phyloP scores from a whole-genome alignment of 2,329 filamentous ascomycete species.

The Scedosporium boydii region DNA sequence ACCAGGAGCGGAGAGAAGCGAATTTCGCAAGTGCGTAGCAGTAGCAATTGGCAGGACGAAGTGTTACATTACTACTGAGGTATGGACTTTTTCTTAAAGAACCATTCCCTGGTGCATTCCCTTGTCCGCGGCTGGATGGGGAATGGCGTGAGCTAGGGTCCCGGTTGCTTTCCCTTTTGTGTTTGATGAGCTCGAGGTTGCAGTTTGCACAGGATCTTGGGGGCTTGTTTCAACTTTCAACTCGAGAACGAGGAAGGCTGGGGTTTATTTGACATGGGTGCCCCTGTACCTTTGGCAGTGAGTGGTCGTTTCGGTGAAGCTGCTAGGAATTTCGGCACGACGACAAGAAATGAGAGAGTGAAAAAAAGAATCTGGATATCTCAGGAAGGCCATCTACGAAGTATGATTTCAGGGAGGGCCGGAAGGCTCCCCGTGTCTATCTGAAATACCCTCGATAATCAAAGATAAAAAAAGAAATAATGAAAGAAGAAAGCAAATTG shows the following conservation, averaged over 20 bases:
- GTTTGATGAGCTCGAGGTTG: conserved; percentile 1
- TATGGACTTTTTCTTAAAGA: neutral
- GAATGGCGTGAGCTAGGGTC: neutral
- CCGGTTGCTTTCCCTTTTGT: neutral
- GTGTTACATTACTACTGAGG: no score
- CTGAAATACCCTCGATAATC: no score
- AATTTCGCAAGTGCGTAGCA: neutral
- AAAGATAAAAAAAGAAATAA: neutral
- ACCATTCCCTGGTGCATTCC: neutral
- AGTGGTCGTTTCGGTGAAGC: neutral
- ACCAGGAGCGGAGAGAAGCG: neutral
- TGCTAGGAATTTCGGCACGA: neutral
- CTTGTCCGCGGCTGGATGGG: neutral
- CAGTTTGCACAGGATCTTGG: neutral
- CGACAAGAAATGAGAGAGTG: neutral
- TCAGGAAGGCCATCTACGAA: neutral
- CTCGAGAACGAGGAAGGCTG: neutral
- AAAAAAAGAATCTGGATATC: neutral
- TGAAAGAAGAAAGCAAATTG: neutral
- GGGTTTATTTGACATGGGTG: neutral
- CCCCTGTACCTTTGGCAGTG: neutral
- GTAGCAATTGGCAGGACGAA: no score
- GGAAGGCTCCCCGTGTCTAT: no score
- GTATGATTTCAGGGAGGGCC: neutral
- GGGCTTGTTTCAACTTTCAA: neutral